Conservation (phyloP, 805 yeast species). For the Kurtzmaniella cleridarum region DNA sequence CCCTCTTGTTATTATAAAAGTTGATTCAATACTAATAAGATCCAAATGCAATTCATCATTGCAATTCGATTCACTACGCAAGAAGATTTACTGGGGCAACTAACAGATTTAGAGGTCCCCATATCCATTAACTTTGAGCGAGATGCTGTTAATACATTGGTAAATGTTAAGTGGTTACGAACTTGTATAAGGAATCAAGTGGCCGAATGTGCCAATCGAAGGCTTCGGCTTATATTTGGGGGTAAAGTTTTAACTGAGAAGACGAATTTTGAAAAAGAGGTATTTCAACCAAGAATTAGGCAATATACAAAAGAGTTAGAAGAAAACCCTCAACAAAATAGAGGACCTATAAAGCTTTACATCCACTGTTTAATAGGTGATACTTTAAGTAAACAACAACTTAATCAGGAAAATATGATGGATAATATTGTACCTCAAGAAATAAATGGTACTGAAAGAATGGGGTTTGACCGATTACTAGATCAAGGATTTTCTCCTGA, state of each 20-base stretch:
- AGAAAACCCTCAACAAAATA: slow-evolving; percentile 4
- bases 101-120: slow-evolving; percentile 25
- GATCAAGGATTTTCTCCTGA: slow-evolving; percentile 79
- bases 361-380: slow-evolving; percentile 81
- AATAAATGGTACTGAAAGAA: slow-evolving; percentile 58
- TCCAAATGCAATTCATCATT: slow-evolving; percentile 5
- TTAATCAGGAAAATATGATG: slow-evolving; percentile 53
- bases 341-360: slow-evolving; percentile 38
- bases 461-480: slow-evolving; percentile 80
- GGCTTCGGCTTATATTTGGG: slow-evolving; percentile 62
- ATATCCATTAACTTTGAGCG: slow-evolving; percentile 19
- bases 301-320: slow-evolving; percentile 1
- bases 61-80: slow-evolving; percentile 28
- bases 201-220: slow-evolving; percentile 26
- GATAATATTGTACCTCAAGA: slow-evolving; percentile 47
- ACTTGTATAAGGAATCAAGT: slow-evolving; percentile 22
- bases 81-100: slow-evolving; percentile 11
- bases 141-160: slow-evolving; percentile 27
- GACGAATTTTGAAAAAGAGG: slow-evolving; percentile 50
- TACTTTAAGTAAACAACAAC: slow-evolving; percentile 46
- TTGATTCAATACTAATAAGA: too few relatives aligned
- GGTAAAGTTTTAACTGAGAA: slow-evolving; percentile 60
- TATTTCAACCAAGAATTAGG: slow-evolving; percentile 24
- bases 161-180: slow-evolving; percentile 27
- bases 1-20: too few relatives aligned